phyloP scores from a whole-genome alignment of 2,329 filamentous ascomycete species.

The Penicillium decumbens region DNA sequence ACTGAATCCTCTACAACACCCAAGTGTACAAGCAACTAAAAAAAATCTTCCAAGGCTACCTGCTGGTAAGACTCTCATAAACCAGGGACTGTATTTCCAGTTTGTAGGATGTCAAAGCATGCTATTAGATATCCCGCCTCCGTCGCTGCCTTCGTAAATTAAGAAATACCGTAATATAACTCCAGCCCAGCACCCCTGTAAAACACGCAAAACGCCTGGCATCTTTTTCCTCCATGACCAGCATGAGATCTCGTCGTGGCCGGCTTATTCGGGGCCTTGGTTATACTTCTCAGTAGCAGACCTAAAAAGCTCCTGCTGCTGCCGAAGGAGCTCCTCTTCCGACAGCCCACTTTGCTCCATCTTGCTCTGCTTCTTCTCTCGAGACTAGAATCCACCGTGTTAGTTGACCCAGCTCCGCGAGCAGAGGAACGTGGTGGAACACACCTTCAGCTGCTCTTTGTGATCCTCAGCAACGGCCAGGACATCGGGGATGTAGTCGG shows the following conservation, averaged over 20 bases:
- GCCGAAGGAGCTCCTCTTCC: conserved; percentile 78
- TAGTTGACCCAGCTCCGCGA: conserved; percentile 5
- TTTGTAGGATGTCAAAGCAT: not conserved
- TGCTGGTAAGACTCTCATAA: not conserved
- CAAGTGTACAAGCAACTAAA: no score
- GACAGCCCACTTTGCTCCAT: conserved; percentile 91
- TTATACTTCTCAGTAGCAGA: conserved; percentile 71
- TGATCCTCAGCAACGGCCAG: conserved; percentile 83
- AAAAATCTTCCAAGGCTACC: not conserved
- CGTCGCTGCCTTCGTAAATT: conserved; percentile 1
- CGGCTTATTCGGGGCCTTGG: conserved; percentile 41
- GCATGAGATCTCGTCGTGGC: conserved; percentile 22
- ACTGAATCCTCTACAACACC: no score
- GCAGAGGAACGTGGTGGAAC: conserved; percentile 22
- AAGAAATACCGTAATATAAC: conserved; percentile 13
- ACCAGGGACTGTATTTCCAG: not conserved
- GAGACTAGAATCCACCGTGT: conserved; percentile 55
- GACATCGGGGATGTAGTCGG: conserved; percentile 85
- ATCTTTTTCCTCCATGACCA: conserved; percentile 30
- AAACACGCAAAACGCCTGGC: conserved; percentile 22
- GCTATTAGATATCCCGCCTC: conserved; percentile 9
- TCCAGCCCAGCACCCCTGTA: conserved; percentile 12
- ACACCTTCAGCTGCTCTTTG: conserved; percentile 85
- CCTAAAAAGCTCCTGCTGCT: conserved; percentile 89
- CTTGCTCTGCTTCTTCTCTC: conserved; percentile 96